Evolutionary conservation across 768 basidiomycete genomes (phyloP).

Genomic region (Zangia roseola): DNA sequence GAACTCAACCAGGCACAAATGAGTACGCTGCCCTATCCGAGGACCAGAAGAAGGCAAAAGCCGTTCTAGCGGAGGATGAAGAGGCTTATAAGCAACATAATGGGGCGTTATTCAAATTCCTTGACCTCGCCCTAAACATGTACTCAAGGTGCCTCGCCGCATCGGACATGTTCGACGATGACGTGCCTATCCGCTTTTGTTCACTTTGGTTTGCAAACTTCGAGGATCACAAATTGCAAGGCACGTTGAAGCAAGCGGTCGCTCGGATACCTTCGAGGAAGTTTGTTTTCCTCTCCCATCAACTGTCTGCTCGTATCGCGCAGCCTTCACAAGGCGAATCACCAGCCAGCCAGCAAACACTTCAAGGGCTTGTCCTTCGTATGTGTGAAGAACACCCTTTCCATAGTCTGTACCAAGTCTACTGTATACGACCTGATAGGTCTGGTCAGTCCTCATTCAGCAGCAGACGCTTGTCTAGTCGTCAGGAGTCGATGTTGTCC

Average conservation of each 20-base stretch:
- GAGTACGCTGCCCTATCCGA: conserved; percentile 33
- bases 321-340: conserved; percentile 32
- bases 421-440: conserved; percentile 56
- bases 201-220: conserved; percentile 94
- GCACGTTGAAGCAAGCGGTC: conserved; percentile 45
- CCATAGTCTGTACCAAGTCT: conserved; percentile 89
- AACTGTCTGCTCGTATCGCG: conserved; percentile 87
- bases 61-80: conserved; percentile 54
- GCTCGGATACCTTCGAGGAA: conserved; percentile 77
- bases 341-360: conserved; percentile 49
- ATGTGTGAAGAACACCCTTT: conserved; percentile 93
- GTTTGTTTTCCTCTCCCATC: conserved; percentile 90
- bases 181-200: conserved; percentile 75
- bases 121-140: conserved; percentile 79
- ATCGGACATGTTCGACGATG: conserved; percentile 74
- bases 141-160: conserved; percentile 72
- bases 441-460: conserved; percentile 16
- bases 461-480: conserved; percentile 46
- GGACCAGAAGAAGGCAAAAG: conserved; percentile 43
- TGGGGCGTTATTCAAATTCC: conserved; percentile 54
- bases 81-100: conserved; percentile 40
- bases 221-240: conserved; percentile 50
- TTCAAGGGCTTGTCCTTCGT: conserved; percentile 63
- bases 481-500: conserved; percentile 38
- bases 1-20: conserved; percentile 15